Evolutionary conservation across 2,329 filamentous ascomycete species (phyloP).

Genomic region (Aureobasidium melanogenum): DNA sequence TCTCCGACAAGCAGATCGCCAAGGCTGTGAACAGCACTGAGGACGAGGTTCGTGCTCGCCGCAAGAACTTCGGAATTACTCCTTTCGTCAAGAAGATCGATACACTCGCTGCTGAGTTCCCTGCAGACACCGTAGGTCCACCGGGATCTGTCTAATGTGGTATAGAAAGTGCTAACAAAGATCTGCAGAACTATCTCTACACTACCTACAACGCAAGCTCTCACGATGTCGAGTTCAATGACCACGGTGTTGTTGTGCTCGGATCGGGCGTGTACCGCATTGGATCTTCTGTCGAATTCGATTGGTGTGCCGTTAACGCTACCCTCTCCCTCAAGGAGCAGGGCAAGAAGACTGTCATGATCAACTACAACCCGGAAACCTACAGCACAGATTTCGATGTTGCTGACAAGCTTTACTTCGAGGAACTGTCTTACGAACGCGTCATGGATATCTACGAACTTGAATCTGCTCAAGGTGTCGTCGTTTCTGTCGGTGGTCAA

Average conservation of each 20-base stretch:
- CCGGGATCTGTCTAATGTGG: too few species aligned
- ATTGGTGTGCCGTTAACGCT: slow-evolving; percentile 94
- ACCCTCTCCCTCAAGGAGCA: slow-evolving; percentile 73
- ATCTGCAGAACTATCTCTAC: neutral
- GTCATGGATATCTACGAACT: slow-evolving; percentile 99
- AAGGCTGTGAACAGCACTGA: slow-evolving; percentile 76
- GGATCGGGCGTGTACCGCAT: slow-evolving; percentile 97
- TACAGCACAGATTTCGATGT: slow-evolving; percentile 76
- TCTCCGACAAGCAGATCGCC: slow-evolving; percentile 94
- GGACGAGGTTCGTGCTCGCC: slow-evolving; percentile 76
- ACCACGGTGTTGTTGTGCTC: slow-evolving; percentile 80
- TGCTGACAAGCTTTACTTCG: slow-evolving; percentile 90
- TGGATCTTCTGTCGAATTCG: slow-evolving; percentile 94
- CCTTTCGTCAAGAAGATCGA: slow-evolving; percentile 99
- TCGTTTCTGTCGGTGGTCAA: slow-evolving; percentile 93
- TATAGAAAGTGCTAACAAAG: neutral
- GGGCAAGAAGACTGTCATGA: slow-evolving; percentile 97
- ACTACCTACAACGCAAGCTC: slow-evolving; percentile 95
- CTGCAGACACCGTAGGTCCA: slow-evolving; percentile 58
- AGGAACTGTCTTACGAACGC: slow-evolving; percentile 91
- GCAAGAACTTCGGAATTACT: slow-evolving; percentile 78
- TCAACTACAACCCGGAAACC: slow-evolving; percentile 63
- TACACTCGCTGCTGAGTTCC: slow-evolving; percentile 88
- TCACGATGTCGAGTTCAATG: slow-evolving; percentile 89
- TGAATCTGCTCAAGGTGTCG: slow-evolving; percentile 73